Percentiles rank a stretch among this genome's conserved stretches.
phyloP scores from a whole-genome alignment of 1,139 yeast species.

The Debaryomyces robertsiae region DNA sequence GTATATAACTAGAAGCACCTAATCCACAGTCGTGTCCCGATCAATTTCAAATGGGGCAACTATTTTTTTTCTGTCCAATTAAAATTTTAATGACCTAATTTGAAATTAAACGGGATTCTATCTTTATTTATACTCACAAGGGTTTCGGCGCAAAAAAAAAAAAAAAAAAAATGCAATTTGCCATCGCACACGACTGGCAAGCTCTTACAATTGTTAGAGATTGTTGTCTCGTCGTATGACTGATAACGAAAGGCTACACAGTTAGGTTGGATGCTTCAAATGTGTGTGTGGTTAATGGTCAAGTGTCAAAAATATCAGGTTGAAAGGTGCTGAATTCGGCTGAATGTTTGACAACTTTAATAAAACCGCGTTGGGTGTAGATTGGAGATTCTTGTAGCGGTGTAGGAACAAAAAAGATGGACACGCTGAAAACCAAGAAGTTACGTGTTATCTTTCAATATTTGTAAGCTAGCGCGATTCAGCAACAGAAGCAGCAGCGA shows the following conservation, averaged over 20 bases:
- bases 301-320: too few species aligned
- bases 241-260: neutral
- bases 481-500: neutral
- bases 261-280: too few species aligned
- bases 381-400: too few species aligned
- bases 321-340: too few species aligned
- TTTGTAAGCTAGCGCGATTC: constrained; percentile 3
- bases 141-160: constrained; percentile 10
- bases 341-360: too few species aligned
- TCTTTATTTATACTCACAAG: constrained; percentile 11
- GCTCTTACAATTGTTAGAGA: constrained; percentile 2
- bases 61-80: constrained; percentile 11
- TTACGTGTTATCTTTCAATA: constrained; percentile 8
- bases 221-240: constrained; percentile 6
- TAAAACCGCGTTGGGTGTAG: too few species aligned
- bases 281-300: too few species aligned
- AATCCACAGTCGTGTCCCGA: constrained; percentile 6
- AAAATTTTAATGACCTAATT: constrained; percentile 10
- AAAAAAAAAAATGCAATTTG: constrained; percentile 7
- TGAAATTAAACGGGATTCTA: constrained; percentile 9
- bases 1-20: neutral
- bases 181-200: neutral
- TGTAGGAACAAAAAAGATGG: neutral
- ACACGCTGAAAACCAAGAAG: neutral
- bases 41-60: constrained; percentile 4